phyloP scores from a whole-genome alignment of 1,284 basidiomycete genomes.

The Boletus sp. region DNA sequence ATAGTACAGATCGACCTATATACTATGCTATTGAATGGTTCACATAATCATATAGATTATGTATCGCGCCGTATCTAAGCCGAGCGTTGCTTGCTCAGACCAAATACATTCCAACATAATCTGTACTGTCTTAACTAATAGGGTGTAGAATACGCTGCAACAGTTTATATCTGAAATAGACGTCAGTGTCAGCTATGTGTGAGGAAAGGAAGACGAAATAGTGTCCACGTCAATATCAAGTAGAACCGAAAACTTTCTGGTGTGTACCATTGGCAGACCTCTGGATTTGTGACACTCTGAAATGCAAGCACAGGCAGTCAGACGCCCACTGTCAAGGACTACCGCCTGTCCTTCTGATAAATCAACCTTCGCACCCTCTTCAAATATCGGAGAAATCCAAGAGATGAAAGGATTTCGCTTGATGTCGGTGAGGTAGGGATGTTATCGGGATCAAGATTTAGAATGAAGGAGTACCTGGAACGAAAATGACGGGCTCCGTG shows the following conservation, averaged over 20 bases:
- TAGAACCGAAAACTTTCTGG: conserved; percentile 54
- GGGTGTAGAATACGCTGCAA: conserved; percentile 62
- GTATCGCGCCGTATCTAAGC: no score
- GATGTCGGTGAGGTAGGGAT: conserved; percentile 72
- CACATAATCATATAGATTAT: no score
- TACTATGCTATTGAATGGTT: no score
- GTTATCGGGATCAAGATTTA: conserved; percentile 69
- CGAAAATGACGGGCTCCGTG: neutral
- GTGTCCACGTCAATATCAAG: conserved; percentile 67
- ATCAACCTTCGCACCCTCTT: conserved; percentile 44
- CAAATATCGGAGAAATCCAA: conserved; percentile 66
- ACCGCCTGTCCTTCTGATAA: conserved; percentile 63
- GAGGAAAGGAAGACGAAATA: neutral
- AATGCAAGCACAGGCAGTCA: conserved; percentile 72
- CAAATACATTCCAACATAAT: no score
- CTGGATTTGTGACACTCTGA: conserved; percentile 71
- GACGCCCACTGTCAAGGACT: conserved; percentile 72
- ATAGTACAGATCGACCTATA: no score
- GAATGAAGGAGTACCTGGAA: conserved; percentile 67
- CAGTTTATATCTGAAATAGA: conserved; percentile 60
- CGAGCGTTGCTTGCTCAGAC: no score
- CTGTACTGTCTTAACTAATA: conserved; percentile 48
- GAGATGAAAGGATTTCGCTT: conserved; percentile 66
- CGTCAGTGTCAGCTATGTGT: neutral
- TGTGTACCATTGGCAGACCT: conserved; percentile 63